A percentile compares a stretch with the other conserved stretches of the same genome.
Evolutionary conservation across 2,329 filamentous ascomycete genomes (phyloP).

Genomic region (Fusarium irregulare): DNA sequence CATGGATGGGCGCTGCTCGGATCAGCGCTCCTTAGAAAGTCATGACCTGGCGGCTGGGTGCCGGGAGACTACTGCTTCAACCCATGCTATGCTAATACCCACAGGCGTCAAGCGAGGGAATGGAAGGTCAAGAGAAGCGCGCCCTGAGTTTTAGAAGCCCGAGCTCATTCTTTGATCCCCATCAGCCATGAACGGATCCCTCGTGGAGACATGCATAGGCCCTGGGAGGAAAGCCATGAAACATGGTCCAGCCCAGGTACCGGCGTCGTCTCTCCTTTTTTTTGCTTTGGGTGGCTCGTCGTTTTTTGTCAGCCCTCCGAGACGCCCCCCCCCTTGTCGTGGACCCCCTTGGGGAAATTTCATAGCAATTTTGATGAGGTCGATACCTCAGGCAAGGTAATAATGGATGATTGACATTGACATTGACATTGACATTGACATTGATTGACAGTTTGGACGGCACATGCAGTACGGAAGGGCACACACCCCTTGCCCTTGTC

Average conservation of each 20-base stretch:
- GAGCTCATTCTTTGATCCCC: conserved; percentile 29
- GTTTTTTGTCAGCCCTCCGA: conserved; percentile 34
- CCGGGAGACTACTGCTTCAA: conserved; percentile 10
- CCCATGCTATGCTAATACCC: conserved; percentile 26
- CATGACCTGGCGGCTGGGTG: conserved; percentile 21
- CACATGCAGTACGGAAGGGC: conserved; percentile 2
- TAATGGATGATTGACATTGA: conserved; percentile 17
- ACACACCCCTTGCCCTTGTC: conserved; percentile 27
- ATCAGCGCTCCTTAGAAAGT: conserved; percentile 29
- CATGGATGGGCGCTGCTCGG: conserved; percentile 16
- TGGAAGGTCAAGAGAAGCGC: conserved; percentile 34
- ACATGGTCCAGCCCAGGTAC: conserved; percentile 42
- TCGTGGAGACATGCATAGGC: conserved; percentile 40
- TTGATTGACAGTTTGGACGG: conserved; percentile 11
- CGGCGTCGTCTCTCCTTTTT: conserved; percentile 29
- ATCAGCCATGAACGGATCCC: conserved; percentile 31
- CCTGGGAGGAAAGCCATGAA: conserved; percentile 35
- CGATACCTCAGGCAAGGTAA: conserved; percentile 33
- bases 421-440: conserved; percentile 6
- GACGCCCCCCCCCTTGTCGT: conserved; percentile 24
- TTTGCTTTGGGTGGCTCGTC: conserved; percentile 30
- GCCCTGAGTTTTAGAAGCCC: conserved; percentile 33
- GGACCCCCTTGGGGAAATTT: conserved; percentile 34
- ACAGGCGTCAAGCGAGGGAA: conserved; percentile 28
- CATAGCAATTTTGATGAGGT: conserved; percentile 39